Evolutionary conservation across 495 filamentous ascomycete genomes (phyloP), one percentile per base, ranked within the genome.

Genomic region (Annulohypoxylon moriforme): DNA sequence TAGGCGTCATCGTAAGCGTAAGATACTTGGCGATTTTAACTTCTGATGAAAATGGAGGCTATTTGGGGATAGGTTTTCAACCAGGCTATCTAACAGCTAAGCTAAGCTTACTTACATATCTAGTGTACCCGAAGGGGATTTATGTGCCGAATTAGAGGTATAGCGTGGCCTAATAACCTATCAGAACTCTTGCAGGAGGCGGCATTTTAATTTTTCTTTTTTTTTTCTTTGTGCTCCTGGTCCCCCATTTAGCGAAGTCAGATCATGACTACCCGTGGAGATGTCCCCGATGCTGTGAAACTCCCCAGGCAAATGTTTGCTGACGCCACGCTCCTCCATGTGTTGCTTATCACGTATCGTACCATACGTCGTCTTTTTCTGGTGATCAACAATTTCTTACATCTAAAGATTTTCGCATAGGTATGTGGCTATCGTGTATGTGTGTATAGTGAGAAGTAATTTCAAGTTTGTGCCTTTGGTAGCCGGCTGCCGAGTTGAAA

Each of bases 221-320:
- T 18, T 44, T 18, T 44, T 14, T 36, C 18, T 22, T 24, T 52
- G 42, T 27, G 31, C 49, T 31, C 22, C 13, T 56, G n/a, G 14
- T 27, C 24, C 31, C 46, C 31, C 27, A 38, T 64, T 53, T 3
- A 40, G 36, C 25, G 22, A 55, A 38, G 49, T 56, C 69, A 55
- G 40, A 52, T 67, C 55, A 65, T 52, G 22, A 27, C 70, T 69
- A 11, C 16, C 56, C 68, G 29, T 62, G 47, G 61, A 24, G 38
- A 47, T 50, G 22, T 27, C 10, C 22, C 65, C 49, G 60, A 68
- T 31, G 70, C 56, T 46, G 70, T 73, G 70, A 56, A 61, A 73
- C 65, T 38, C 33, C 5, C 7, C n/a, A 47, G 16, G 34, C 53
- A 64, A 62, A 56, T 58, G 60, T 61, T 27, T 62, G 59, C 70